Conservation (phyloP, 1,284 basidiomycete genomes). For the Leccinum pseudoinsigne region DNA sequence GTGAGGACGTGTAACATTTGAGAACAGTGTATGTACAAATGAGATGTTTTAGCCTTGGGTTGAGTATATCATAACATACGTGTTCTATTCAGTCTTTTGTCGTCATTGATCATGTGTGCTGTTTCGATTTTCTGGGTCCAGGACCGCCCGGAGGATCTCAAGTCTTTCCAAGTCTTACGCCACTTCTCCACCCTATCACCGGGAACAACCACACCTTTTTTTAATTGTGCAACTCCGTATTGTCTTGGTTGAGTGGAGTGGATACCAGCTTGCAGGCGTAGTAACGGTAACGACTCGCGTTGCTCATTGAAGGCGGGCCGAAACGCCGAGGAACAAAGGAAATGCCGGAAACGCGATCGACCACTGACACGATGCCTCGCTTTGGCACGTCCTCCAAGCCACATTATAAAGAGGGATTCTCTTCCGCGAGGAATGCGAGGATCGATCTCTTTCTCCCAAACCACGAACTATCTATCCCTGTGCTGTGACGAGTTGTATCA, state of each 20-base stretch:
- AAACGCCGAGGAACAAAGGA: constrained; percentile 7
- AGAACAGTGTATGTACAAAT: too few species aligned
- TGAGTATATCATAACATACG: too few species aligned
- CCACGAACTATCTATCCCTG: not conserved
- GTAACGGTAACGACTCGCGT: not conserved
- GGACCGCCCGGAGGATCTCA: too few species aligned
- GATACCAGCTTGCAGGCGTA: constrained; percentile 10
- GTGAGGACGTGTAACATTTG: too few species aligned
- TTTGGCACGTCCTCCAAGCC: not conserved
- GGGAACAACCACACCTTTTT: not conserved
- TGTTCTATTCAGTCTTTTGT: too few species aligned
- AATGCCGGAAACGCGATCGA: not conserved
- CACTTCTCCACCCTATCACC: not conserved
- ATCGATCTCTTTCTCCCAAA: not conserved
- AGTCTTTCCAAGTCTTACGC: too few species aligned
- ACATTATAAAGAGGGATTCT: not conserved
- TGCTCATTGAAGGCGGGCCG: not conserved
- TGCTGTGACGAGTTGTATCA: not conserved
- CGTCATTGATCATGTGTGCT: too few species aligned
- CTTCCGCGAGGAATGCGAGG: not conserved
- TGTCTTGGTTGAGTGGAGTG: constrained; percentile 14
- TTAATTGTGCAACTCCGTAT: constrained; percentile 6
- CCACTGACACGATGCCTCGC: not conserved
- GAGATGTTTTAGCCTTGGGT: too few species aligned
- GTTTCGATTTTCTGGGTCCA: too few species aligned